A percentile compares a stretch with the other conserved stretches of the same genome.
These are phyloP conservation scores for Somion occarium DNA, from an alignment of 1,284 basidiomycete genomes.

Conservation along the genomic window DNA sequence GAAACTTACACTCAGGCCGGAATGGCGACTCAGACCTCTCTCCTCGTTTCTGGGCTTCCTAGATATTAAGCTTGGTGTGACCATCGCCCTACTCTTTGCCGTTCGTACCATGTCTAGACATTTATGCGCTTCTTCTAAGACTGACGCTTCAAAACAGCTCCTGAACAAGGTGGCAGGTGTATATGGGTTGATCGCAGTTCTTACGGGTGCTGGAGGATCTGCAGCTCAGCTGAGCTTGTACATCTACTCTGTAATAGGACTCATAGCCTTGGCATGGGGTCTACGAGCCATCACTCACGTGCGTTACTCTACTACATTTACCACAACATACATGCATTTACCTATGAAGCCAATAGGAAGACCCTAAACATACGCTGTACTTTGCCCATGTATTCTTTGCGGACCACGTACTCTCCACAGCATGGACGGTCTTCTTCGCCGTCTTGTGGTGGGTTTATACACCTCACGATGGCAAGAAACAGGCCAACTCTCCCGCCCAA, in stretches of 20 bases:
- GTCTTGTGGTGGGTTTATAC: conserved; percentile 88
- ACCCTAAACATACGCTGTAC: conserved; percentile 77
- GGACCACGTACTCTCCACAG: conserved; percentile 90
- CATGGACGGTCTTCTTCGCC: conserved; percentile 90
- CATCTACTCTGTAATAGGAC: conserved; percentile 84
- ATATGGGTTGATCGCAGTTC: conserved; percentile 90
- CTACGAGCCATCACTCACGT: conserved; percentile 82
- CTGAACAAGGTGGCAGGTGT: conserved; percentile 98
- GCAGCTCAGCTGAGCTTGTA: conserved; percentile 91
- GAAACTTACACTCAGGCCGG: conserved; percentile 75
- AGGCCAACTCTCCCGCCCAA: conserved; percentile 82
- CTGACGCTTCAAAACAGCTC: conserved; percentile 44
- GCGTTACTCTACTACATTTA: conserved; percentile 22
- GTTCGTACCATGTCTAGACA: conserved; percentile 32
- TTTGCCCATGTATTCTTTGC: conserved; percentile 91
- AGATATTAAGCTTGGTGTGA: conserved; percentile 88
- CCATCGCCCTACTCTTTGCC: conserved; percentile 81
- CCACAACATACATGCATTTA: conserved; percentile 7
- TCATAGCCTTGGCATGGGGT: conserved; percentile 85
- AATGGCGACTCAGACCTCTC: conserved; percentile 78
- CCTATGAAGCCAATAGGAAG: conserved; percentile 62
- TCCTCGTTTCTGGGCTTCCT: conserved; percentile 78
- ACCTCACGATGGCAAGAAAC: conserved; percentile 83
- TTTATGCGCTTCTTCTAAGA: not conserved
- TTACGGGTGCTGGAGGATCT: conserved; percentile 82